Evolutionary conservation across 106 monocot species (phyloP), one percentile per base, ranked within the genome.

Genomic region (Dendrobium chrysotoxum): DNA sequence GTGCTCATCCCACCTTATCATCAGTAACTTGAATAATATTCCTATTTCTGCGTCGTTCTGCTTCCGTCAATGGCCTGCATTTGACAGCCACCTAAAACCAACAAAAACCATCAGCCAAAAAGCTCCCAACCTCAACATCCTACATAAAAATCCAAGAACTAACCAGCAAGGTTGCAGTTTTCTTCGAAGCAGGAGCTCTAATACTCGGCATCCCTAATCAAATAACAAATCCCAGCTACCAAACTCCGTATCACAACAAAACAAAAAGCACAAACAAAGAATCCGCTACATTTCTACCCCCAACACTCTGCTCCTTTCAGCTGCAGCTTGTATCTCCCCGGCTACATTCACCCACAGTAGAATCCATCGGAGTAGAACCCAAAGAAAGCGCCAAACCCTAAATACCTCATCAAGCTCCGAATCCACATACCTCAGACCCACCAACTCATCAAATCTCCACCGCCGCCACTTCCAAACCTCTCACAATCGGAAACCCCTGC

Each of bases 11-110:
- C n/a, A 95, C 98, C 95, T 95, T 99, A 70, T 92, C 87, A 86
- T 95, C 91, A n/a, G 82, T 84, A 64, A 95, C 91, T 77, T 99
- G 92, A 80, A 99, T 95, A 74, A 99, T 99, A 84, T 95, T 82
- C 21, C 98, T 89, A 75, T 84, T 84, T 28, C 86, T 68, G 17
- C 79, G 80, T 53, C 84, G 66, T 75, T 99, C 98, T 41, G 45
- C 78, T 30, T 83, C 91, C 4, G 89, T 84, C 53, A 99, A 72
- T 17, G 98, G 95, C 83, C 92, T 92, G 81, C 98, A 99, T 77
- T 99, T 99, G 75, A 99, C 92, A 81, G 98, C 91, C 55, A 99
- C 97, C 97, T 98, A 78, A 58, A 85, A 41, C 28, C 73, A 78
- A 26, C n/a, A 70, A 86, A 76, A 42, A 41, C 25, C 2, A 40